Percentiles rank a stretch among this genome's conserved stretches.
phyloP scores from a whole-genome alignment of 768 basidiomycete genomes.

The Tephrocybe sp. region DNA sequence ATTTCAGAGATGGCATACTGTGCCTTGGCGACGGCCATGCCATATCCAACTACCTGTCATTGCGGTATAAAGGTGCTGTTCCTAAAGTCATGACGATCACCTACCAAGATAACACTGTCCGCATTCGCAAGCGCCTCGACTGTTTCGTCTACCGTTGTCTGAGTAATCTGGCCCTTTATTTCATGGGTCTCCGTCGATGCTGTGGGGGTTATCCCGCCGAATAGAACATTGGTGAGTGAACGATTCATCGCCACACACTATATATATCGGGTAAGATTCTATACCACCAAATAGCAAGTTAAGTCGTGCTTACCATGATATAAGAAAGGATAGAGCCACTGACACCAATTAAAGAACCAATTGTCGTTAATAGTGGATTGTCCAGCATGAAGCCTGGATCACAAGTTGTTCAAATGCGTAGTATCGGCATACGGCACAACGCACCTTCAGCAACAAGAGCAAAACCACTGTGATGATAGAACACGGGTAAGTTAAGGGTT shows the following conservation, averaged over 20 bases:
- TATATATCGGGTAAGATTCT: slow-evolving; percentile 8
- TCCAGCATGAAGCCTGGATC: slow-evolving; percentile 89
- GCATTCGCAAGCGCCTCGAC: slow-evolving; percentile 77
- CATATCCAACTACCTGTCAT: slow-evolving; percentile 75
- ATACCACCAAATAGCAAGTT: background rate
- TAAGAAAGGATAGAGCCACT: slow-evolving; percentile 90
- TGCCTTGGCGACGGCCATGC: slow-evolving; percentile 92
- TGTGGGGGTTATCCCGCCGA: slow-evolving; percentile 76
- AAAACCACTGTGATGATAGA: slow-evolving; percentile 51
- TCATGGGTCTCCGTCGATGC: slow-evolving; percentile 59
- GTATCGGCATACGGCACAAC: background rate
- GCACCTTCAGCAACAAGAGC: slow-evolving; percentile 86
- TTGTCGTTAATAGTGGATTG: slow-evolving; percentile 78
- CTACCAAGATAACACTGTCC: slow-evolving; percentile 79
- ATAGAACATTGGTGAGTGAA: slow-evolving; percentile 80
- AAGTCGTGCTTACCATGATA: slow-evolving; percentile 68
- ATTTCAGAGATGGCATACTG: slow-evolving; percentile 83
- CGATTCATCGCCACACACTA: slow-evolving; percentile 94
- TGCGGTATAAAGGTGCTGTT: too few species aligned
- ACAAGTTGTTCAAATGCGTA: slow-evolving; percentile 6
- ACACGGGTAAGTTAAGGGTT: too few species aligned
- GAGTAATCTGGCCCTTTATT: slow-evolving; percentile 82
- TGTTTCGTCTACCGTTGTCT: slow-evolving; percentile 78
- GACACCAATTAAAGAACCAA: slow-evolving; percentile 87
- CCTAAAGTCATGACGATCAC: background rate